phyloP scores from a whole-genome alignment of 306 rosid genomes.

The Castanea mollissima region DNA sequence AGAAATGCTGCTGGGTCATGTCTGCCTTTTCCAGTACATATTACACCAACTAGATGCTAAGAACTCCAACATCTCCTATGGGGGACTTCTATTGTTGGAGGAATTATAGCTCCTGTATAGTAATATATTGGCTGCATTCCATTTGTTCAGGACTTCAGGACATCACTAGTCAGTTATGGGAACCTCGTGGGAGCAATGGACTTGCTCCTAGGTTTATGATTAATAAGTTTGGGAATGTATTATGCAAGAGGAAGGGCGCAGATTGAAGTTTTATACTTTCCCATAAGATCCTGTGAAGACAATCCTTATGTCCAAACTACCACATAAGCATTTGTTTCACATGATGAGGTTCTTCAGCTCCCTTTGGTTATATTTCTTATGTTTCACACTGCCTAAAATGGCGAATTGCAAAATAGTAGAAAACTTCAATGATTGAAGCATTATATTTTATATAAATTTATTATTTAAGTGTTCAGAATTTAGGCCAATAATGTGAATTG shows the following conservation, averaged over 20 bases:
- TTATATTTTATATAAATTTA: neutral
- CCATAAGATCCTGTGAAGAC: neutral
- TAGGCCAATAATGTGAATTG: neutral
- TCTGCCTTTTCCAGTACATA: neutral
- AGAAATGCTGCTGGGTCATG: neutral
- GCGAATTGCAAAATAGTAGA: neutral
- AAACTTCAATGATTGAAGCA: neutral
- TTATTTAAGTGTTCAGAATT: neutral
- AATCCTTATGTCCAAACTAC: neutral
- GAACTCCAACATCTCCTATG: neutral
- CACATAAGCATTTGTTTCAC: neutral
- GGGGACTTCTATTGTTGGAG: neutral
- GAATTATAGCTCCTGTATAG: slow-evolving; percentile 1
- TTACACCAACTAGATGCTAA: neutral
- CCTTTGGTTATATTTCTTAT: neutral
- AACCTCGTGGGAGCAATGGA: neutral
- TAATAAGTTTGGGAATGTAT: neutral
- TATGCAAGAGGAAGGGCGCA: neutral
- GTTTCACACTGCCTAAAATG: neutral
- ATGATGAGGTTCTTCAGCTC: neutral
- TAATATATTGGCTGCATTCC: slow-evolving; percentile 5
- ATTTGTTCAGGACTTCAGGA: slow-evolving; percentile 1
- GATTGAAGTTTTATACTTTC: neutral
- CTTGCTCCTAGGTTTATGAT: neutral
- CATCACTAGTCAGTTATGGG: neutral